Evolutionary conservation across 441 rosid genomes (phyloP), one percentile per base, ranked within the genome.

Genomic region (Erodium moschatum): DNA sequence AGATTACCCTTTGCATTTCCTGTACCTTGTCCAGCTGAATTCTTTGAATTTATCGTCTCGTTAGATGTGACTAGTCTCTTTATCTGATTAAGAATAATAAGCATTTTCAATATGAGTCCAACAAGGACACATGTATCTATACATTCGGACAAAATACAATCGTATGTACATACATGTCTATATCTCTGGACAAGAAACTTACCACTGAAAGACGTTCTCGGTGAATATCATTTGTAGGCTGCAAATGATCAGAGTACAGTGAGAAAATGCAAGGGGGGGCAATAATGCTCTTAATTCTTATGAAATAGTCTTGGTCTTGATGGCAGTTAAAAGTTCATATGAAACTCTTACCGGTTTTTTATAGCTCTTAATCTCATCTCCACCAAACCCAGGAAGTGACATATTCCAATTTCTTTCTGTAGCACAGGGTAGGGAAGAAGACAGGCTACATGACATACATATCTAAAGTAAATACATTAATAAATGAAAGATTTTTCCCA

Each of bases 371-470:
- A 93, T 85, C 83, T 91, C 98, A 80, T 91, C 98, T 62, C 91
- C 80, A 60, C 89, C 67, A 78, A 89, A 91, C 72, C 98, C 96
- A 65, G 97, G 93, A 71, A 92, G 90, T 40, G 85, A 77, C 78
- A 93, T 84, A 73, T 91, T 88, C 97, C 97, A 93, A 72, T 88
- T 88, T 79, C 85, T 88, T 75, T 93, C 97, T 93, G 81, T 67
- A 73, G 67, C 69, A 75, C 46, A 2, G 63, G 81, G 18, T 67
- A 64, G 19, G 70, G 12, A 50, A 33, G n/a, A 2, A 24, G 27
- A 13, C 35, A 65, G 61, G 64, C 73, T 70, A 63, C 58, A 67
- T 70, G 58, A 6, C 42, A 40, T 33, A 73, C 24, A 16, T 31
- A 40, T 50, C 72, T 61, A 76, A 76, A 70, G 74, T 68, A 42